A percentile compares a stretch with the other conserved stretches of the same genome.
These are phyloP conservation scores for Verbascum thapsus DNA, from an alignment of 257 asterid genomes.

Conservation along the genomic window DNA sequence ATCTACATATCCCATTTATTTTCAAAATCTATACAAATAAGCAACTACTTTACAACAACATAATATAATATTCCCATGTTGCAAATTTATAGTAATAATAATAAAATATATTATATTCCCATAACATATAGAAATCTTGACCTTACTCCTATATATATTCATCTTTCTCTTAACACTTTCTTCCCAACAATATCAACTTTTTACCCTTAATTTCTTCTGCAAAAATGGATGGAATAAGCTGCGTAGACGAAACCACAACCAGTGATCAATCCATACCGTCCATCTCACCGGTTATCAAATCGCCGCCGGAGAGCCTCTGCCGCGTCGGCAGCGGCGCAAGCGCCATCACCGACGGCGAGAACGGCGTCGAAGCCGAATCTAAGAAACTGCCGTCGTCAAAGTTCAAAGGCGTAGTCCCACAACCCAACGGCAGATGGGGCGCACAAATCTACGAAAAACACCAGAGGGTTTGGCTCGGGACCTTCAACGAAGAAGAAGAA, in stretches of 20 bases:
- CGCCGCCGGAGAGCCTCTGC: conserved; percentile 55
- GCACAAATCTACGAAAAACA: conserved; percentile 90
- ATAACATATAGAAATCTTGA: conserved; percentile 7
- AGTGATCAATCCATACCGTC: conserved; percentile 51
- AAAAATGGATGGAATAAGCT: conserved; percentile 36
- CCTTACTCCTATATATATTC: conserved; percentile 30
- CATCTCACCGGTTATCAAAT: conserved; percentile 33
- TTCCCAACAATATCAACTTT: conserved; percentile 9
- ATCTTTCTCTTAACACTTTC: conserved; percentile 21
- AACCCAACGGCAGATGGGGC: conserved; percentile 96
- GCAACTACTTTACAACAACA: conserved; percentile 23
- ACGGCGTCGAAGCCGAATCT: conserved; percentile 76
- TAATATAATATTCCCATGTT: neutral
- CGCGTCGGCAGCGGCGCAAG: conserved; percentile 77
- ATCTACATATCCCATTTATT: conserved; percentile 36
- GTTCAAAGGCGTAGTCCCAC: conserved; percentile 92
- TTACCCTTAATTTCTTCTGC: neutral
- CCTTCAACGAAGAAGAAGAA: conserved; percentile 64
- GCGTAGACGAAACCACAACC: conserved; percentile 58
- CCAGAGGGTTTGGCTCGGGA: conserved; percentile 68
- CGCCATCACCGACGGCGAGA: conserved; percentile 53
- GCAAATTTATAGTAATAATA: neutral
- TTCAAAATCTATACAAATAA: conserved; percentile 24
- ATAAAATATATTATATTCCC: conserved; percentile 21
- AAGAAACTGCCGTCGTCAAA: conserved; percentile 80